phyloP scores from a whole-genome alignment of 192 early-diverging fungal species.

The Rhizophagus clarus region DNA sequence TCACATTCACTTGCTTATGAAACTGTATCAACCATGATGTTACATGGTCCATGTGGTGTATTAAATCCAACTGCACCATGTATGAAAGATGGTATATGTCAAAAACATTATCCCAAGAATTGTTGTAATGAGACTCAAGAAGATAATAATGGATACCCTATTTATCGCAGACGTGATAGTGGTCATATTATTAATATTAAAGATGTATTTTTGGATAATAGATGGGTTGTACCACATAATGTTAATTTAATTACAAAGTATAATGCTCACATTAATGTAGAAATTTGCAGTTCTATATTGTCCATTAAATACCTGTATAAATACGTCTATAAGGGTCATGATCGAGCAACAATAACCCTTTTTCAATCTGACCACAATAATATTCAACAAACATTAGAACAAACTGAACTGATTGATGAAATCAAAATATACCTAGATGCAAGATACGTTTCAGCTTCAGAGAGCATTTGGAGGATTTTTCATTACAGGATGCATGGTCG shows the following conservation, averaged over 20 bases:
- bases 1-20: conserved; percentile 22
- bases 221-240: conserved; percentile 40
- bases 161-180: conserved; percentile 31
- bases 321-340: conserved; percentile 45
- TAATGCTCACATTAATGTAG: conserved; percentile 44
- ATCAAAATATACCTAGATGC: conserved; percentile 5
- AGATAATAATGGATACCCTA: conserved; percentile 35
- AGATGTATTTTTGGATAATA: conserved; percentile 31
- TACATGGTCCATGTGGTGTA: conserved; percentile 38
- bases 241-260: conserved; percentile 39
- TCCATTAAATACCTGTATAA: conserved; percentile 46
- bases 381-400: background rate
- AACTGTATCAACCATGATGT: conserved; percentile 33
- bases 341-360: conserved; percentile 14
- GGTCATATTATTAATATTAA: background rate
- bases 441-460: conserved; percentile 37
- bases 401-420: background rate
- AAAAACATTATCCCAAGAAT: conserved; percentile 33
- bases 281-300: conserved; percentile 34
- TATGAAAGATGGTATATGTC: conserved; percentile 32
- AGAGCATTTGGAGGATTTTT: conserved; percentile 36
- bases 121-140: conserved; percentile 16
- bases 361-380: background rate
- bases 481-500: conserved; percentile 30
- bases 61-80: conserved; percentile 31